Evolutionary conservation across 768 basidiomycete genomes (phyloP).

Genomic region (Chalciporus sphaerocephalus): DNA sequence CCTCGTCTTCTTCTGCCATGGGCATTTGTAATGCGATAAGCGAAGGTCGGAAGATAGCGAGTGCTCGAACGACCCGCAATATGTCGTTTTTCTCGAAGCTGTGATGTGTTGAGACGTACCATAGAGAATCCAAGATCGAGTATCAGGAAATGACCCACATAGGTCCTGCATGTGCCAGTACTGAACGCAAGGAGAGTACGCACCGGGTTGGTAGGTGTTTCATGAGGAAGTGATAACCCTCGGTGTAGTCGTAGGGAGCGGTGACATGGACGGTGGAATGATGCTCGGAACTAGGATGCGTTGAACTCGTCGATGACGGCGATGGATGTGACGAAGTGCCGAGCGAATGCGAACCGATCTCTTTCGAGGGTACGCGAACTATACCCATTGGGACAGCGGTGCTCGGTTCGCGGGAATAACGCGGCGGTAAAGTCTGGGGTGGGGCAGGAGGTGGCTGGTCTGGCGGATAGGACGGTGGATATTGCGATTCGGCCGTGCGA

Average conservation of each 20-base stretch:
- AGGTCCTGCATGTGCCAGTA: constrained; percentile 39
- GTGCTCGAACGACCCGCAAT: constrained; percentile 86
- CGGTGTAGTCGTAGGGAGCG: constrained; percentile 88
- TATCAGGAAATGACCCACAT: constrained; percentile 33
- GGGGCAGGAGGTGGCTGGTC: constrained; percentile 24
- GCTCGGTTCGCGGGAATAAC: constrained; percentile 47
- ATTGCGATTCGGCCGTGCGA: constrained; percentile 38
- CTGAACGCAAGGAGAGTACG: constrained; percentile 39
- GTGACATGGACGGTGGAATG: constrained; percentile 49
- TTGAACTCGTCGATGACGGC: constrained; percentile 41
- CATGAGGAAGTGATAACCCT: constrained; percentile 97
- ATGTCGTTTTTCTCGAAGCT: constrained; percentile 98
- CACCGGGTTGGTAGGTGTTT: constrained; percentile 82
- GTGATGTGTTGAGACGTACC: constrained; percentile 27
- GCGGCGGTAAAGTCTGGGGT: constrained; percentile 32
- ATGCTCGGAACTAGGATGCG: constrained; percentile 34
- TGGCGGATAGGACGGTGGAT: constrained; percentile 28
- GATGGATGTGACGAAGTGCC: constrained; percentile 35
- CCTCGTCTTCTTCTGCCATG: constrained; percentile 90
- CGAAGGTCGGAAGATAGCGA: constrained; percentile 94
- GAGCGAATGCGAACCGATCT: constrained; percentile 25
- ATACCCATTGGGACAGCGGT: constrained; percentile 36
- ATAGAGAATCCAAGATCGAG: constrained; percentile 38
- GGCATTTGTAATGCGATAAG: constrained; percentile 98
- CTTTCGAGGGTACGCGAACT: constrained; percentile 27